These are phyloP conservation scores for Acacia concinna DNA, from an alignment of 331 rosid species.

Conservation along the genomic window DNA sequence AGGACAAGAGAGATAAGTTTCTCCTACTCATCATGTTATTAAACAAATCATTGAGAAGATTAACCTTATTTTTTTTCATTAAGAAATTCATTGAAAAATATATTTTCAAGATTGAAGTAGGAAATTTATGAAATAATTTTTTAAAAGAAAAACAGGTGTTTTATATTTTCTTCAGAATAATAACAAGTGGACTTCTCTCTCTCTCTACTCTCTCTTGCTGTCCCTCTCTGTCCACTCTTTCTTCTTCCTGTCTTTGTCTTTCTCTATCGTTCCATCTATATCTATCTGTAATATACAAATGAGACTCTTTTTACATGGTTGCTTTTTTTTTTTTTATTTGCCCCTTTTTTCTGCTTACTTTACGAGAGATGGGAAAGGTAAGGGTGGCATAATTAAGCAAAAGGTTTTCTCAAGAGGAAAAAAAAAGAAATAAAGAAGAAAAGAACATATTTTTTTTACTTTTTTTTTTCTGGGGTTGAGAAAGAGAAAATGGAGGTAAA, in stretches of 20 bases:
- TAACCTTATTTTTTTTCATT: neutral
- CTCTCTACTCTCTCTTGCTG: neutral
- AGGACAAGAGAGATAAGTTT: constrained; percentile 17
- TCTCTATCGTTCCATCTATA: constrained; percentile 21
- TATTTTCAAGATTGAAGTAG: neutral
- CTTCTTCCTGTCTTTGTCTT: constrained; percentile 22
- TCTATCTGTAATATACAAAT: constrained; percentile 42
- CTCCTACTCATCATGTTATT: constrained; percentile 42
- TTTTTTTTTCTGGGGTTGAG: constrained; percentile 39
- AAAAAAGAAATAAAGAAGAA: constrained; percentile 34
- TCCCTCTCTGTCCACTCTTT: constrained; percentile 3
- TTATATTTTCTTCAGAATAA: neutral
- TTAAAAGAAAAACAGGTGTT: neutral
- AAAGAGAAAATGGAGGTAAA: constrained; percentile 64
- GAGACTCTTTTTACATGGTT: constrained; percentile 55
- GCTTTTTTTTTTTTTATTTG: constrained; percentile 33
- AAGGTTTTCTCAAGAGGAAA: constrained; percentile 43
- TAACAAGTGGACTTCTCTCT: constrained; percentile 32
- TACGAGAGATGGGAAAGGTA: constrained; percentile 53
- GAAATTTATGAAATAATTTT: neutral
- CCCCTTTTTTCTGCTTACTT: constrained; percentile 47
- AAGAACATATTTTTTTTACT: neutral
- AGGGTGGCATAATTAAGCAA: constrained; percentile 45
- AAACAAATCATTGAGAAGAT: neutral
- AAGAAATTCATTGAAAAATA: neutral